Percentiles rank a stretch among this genome's conserved stretches.
Evolutionary conservation across 2,329 filamentous ascomycete species (phyloP).

Genomic region (Colletotrichum chrysophilum): DNA sequence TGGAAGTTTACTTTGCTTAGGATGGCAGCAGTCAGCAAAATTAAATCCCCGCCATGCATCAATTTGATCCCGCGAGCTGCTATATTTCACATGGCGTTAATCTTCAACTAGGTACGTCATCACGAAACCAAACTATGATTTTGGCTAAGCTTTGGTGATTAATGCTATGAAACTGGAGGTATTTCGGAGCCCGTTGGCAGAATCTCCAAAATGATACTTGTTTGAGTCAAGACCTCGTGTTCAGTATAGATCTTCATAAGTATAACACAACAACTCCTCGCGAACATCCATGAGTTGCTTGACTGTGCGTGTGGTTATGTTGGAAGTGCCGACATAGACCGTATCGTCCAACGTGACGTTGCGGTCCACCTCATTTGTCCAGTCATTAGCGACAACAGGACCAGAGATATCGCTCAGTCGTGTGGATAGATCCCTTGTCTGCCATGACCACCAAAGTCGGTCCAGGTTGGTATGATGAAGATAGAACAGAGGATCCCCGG

Average conservation of each 20-base stretch:
- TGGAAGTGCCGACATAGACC: not conserved
- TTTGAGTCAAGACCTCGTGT: not conserved
- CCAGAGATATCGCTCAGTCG: not conserved
- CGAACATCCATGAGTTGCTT: not conserved
- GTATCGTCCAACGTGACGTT: not conserved
- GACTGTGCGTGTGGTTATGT: not conserved
- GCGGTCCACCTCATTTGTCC: not conserved
- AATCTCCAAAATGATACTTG: not conserved
- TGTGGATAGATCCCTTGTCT: not conserved
- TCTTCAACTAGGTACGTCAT: not conserved
- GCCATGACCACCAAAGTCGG: not conserved
- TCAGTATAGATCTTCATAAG: not conserved
- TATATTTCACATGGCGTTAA: rapidly evolving
- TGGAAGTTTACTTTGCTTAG: not conserved
- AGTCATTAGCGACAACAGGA: not conserved
- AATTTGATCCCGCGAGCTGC: not conserved
- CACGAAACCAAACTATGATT: rapidly evolving
- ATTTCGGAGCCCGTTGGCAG: not conserved
- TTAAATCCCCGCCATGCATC: rapidly evolving
- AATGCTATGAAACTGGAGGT: not conserved
- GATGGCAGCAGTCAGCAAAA: not conserved
- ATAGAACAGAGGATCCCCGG: not conserved
- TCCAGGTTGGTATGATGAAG: not conserved
- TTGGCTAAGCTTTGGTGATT: not conserved
- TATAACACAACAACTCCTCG: not conserved